Percentiles rank a stretch among this genome's conserved stretches.
phyloP scores from a whole-genome alignment of 2,329 filamentous ascomycete species.

The Geosmithia morbida region DNA sequence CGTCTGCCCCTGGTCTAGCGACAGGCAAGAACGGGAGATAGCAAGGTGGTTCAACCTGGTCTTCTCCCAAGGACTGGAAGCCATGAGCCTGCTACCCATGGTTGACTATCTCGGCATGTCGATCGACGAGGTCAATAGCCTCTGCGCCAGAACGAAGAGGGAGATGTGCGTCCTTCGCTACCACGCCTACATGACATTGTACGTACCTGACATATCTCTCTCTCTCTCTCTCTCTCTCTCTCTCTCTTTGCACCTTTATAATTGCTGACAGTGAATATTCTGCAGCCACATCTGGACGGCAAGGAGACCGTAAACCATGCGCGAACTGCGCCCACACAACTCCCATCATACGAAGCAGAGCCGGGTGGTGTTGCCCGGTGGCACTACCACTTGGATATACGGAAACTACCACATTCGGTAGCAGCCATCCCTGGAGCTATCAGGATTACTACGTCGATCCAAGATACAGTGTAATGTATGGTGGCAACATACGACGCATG shows the following conservation, averaged over 20 bases:
- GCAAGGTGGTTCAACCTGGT: constrained; percentile 76
- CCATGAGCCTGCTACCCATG: constrained; percentile 60
- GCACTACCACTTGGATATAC: no score
- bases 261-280: constrained; percentile 3
- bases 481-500: no score
- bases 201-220: constrained; percentile 23
- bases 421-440: no score
- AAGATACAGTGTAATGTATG: no score
- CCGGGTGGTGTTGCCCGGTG: no score
- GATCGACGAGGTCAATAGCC: constrained; percentile 45
- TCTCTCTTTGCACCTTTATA: neutral
- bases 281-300: constrained; percentile 8
- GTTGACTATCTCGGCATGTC: constrained; percentile 29
- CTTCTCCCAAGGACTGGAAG: constrained; percentile 58
- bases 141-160: constrained; percentile 47
- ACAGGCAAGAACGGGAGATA: constrained; percentile 50
- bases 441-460: no score
- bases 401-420: no score
- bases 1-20: constrained; percentile 57
- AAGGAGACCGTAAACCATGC: neutral
- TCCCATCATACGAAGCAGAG: no score
- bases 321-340: no score
- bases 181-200: constrained; percentile 66
- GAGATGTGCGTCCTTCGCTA: constrained; percentile 56
- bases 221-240: neutral